phyloP scores from a whole-genome alignment of 768 basidiomycete species.

The Nidularia sp. region DNA sequence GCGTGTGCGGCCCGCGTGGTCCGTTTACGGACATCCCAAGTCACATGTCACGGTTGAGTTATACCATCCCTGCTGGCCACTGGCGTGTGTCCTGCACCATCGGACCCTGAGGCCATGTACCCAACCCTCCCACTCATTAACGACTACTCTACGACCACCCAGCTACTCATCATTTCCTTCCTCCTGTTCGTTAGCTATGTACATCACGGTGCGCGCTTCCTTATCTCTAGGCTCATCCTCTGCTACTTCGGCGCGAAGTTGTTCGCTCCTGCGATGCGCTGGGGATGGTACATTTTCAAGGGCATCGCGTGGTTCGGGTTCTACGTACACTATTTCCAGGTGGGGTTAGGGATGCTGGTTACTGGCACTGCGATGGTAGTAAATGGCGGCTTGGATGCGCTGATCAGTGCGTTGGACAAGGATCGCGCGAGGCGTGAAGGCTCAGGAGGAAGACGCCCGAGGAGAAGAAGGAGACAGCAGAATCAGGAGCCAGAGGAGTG shows the following conservation, averaged over 20 bases:
- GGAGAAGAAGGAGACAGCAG: background rate
- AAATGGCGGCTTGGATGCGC: constrained; percentile 5
- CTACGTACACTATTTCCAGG: constrained; percentile 27
- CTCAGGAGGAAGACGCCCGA: background rate
- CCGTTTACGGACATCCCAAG: too few relatives aligned
- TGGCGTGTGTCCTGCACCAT: background rate
- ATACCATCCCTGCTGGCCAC: background rate
- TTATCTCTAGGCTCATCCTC: constrained; percentile 14
- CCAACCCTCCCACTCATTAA: constrained; percentile 15
- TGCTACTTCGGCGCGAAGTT: constrained; percentile 21
- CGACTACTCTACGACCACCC: constrained; percentile 22
- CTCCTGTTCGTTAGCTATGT: constrained; percentile 23
- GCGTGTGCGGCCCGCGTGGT: too few relatives aligned
- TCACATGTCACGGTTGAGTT: background rate
- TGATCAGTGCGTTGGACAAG: constrained; percentile 11
- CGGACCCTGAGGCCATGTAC: background rate
- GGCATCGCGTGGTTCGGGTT: constrained; percentile 29
- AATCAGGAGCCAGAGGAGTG: background rate
- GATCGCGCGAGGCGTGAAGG: background rate
- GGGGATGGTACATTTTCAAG: constrained; percentile 20
- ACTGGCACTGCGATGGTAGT: constrained; percentile 7
- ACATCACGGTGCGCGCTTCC: constrained; percentile 16
- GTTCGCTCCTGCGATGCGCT: constrained; percentile 14
- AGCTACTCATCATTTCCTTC: constrained; percentile 17
- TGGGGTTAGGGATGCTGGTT: constrained; percentile 19